phyloP scores from a whole-genome alignment of 75 land plant species.

The Chamaecyparis obtusa region DNA sequence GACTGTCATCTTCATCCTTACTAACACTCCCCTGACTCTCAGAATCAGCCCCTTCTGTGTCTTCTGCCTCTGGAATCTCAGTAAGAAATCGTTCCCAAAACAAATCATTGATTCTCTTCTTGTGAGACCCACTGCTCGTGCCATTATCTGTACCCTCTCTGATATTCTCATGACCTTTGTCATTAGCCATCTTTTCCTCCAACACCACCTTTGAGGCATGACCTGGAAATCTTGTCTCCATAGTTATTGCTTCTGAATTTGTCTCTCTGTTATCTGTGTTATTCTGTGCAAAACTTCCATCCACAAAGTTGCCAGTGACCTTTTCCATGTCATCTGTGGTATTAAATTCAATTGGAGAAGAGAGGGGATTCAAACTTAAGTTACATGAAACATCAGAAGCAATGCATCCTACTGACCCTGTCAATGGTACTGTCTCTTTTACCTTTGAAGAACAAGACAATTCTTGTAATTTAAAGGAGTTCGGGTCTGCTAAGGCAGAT shows the following conservation, averaged over 20 bases:
- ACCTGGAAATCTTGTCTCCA: conserved; percentile 1
- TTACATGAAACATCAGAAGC: conserved; percentile 41
- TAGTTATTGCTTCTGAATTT: not conserved
- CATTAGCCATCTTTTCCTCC: not conserved
- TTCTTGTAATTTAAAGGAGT: conserved; percentile 13
- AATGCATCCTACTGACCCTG: conserved; percentile 26
- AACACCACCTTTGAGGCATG: not conserved
- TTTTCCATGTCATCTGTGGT: conserved; percentile 14
- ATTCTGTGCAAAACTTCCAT: conserved; percentile 9
- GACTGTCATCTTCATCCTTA: conserved; percentile 30
- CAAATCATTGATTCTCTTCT: conserved; percentile 52
- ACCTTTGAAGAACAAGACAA: conserved; percentile 8
- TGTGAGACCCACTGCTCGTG: not conserved
- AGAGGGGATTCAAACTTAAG: conserved; percentile 51
- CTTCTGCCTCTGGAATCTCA: conserved; percentile 64
- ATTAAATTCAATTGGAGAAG: conserved; percentile 36
- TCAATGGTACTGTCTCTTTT: conserved; percentile 12
- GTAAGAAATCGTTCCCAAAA: conserved; percentile 82
- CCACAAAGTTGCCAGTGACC: conserved; percentile 8
- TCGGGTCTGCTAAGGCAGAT: conserved; percentile 27
- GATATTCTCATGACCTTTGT: not conserved
- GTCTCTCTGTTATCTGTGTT: conserved; percentile 16
- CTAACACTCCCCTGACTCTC: conserved; percentile 16
- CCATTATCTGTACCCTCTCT: conserved; percentile 1
- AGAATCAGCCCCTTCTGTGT: conserved; percentile 65